Conservation (phyloP, 768 basidiomycete species). For the Solioccasus polychromus region DNA sequence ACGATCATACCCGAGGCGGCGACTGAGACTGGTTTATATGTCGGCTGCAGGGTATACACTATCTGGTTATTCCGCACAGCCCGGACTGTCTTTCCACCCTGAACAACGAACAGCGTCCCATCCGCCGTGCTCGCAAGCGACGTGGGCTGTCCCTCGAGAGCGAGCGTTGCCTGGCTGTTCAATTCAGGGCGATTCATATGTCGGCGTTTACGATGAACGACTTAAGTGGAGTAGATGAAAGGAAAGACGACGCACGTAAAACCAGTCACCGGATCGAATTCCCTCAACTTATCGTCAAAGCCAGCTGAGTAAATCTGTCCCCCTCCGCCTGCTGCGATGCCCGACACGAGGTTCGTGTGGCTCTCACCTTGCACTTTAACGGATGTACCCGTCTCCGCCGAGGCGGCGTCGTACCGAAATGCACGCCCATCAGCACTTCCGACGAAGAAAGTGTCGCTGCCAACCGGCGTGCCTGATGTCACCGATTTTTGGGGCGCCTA, state of each 20-base stretch:
- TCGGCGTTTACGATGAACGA: not conserved
- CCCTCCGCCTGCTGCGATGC: slow-evolving; percentile 44
- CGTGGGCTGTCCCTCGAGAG: slow-evolving; percentile 65
- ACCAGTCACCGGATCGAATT: slow-evolving; percentile 45
- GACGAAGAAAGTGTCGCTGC: slow-evolving; percentile 62
- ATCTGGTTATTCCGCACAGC: slow-evolving; percentile 70
- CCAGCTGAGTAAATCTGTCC: slow-evolving; percentile 69
- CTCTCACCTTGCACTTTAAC: slow-evolving; percentile 57
- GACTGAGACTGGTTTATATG: slow-evolving; percentile 55
- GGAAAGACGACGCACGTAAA: slow-evolving; percentile 27
- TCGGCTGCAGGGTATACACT: slow-evolving; percentile 51
- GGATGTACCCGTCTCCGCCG: slow-evolving; percentile 8
- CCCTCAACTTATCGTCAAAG: slow-evolving; percentile 76
- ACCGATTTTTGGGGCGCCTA: slow-evolving; percentile 83
- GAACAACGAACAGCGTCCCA: slow-evolving; percentile 57
- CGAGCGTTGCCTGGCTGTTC: slow-evolving; percentile 48
- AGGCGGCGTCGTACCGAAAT: slow-evolving; percentile 52
- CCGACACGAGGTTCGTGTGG: slow-evolving; percentile 70
- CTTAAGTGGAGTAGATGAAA: not conserved
- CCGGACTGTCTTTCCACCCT: slow-evolving; percentile 55
- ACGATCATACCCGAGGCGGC: slow-evolving; percentile 50
- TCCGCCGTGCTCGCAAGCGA: slow-evolving; percentile 57
- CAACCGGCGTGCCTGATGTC: slow-evolving; percentile 53
- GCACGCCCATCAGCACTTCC: slow-evolving; percentile 81
- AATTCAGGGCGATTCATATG: not conserved